Base-by-base conservation (phyloP, 2,329 filamentous ascomycete genomes). In the Hypoxylon sp. region DNA sequence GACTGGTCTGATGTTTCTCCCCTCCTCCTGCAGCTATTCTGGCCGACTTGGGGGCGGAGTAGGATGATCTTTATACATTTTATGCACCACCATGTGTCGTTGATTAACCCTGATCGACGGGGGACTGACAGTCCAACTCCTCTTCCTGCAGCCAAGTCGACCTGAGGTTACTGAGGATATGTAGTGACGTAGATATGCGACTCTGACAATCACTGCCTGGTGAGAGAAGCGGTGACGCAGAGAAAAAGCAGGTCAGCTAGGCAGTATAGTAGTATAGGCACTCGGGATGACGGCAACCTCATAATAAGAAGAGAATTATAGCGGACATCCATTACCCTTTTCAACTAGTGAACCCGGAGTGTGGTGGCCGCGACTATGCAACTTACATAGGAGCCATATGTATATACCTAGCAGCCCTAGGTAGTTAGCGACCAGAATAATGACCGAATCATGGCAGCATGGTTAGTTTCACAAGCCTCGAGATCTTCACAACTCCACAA, bases 401-500 rank as follows among this genome's bases (percentile, higher is more conserved):
- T 24, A 27, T 4, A 5, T 27, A 27, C 24, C 24, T 27, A 27
- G 5, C 24, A 27, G 3, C 3, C 24, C 24, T 27, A 27, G 24
- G 5, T 27, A 27, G 24, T 27, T 52, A 21, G 8, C 21, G 51
- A 55, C 51, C 15, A 54, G 15, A 15, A 58, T 31, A 11, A 24
- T 47, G 35, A 24, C 29, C 55, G 57, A 63, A 60, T 63, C 47
- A 66, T 21, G 55, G 51, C 35, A 60, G 60, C 47, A 66, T 17
- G 47, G 51, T 27, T 57, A 31, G 68, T 65, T 65, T 70, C 50
- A 51, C 46, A 58, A 63, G 68, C 61, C 62, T 64, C 60, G 29
- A 53, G 59, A 67, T 66, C 68, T 61, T 65, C 62, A 60, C 3
- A 24, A 53, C 65, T 71, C 68, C 68, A 47, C 68, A 58, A 58